Base-by-base conservation (phyloP, 371 early-diverging fungal genomes). In the Saksenaea vasiformis region DNA sequence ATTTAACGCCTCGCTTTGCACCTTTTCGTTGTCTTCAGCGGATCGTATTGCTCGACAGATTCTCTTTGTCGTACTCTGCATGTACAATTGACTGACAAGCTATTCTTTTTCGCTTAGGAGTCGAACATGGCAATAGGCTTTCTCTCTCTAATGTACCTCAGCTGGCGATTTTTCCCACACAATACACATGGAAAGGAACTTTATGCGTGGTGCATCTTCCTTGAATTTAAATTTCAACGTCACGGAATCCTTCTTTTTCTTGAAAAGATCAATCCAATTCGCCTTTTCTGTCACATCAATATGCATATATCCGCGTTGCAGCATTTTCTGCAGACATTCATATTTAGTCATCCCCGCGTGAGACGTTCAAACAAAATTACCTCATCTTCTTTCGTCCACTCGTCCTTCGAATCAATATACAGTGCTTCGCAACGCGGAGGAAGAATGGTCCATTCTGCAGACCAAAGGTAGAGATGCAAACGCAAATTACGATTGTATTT, bases 251-350 rank as follows among this genome's bases (percentile, higher is more conserved):
- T 28, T 64, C 63, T 15, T 60, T 68, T 27, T 55, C 57, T 14
- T 36, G 26, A 26, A 69, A 64, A 7, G 34, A 31, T 0, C 37
- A 17, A 28, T 35, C 51, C 77, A 74, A 47, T 62, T 58, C 28
- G 64, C 34, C 37, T 69, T 72, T 0, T 79, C 77, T 2, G 79
- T 79, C 17, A 79, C 59, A 67, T 79, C 77, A 28, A 74, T 72
- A 62, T 79, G 75, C 5, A 62, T 58, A 38, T 61, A 72, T 0
- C 77, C 77, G 31, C 68, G 35, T 15, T 66, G 28, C 26, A 60
- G 22, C 13, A 26, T 39, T 39, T 64, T 37, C 62, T 68, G 36
- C n/a, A 35, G 4, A 62, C 31, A n/a, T 31, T 31, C 31, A 7
- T 31, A 31, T 31, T 31, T 31, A 36, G 11, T 8, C 19, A 58